Evolutionary conservation across 768 basidiomycete species (phyloP), one percentile per base, ranked within the genome.

Genomic region (Mycena alexandri): DNA sequence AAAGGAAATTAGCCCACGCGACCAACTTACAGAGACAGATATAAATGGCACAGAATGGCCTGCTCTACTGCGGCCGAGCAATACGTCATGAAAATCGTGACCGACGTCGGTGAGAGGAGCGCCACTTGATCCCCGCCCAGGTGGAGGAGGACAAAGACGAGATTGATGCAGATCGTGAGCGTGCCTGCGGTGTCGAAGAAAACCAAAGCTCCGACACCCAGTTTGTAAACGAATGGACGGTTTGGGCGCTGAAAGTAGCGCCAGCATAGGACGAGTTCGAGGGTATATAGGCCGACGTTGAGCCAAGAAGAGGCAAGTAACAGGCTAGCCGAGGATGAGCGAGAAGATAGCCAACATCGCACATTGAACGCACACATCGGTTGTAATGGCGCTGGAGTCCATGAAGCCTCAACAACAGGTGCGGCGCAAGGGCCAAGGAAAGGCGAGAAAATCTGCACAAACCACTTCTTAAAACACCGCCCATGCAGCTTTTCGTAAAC

Each of bases 1-100:
- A 42, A 21, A 24, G 14, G 19, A 25, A 13, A 14, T 17, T 19
- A n/a, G n/a, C 22, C 21, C 17, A n/a, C 24, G 8, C 22, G 13
- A 42, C 22, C 14, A 19, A 64, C 54, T 55, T 47, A 64, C 63
- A 64, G 33, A 17, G 55, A 16, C 19, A 34, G 51, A 17, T 42
- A 64, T 25, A 64, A 44, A 43, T 58, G 48, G 33, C 53, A 55
- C 10, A 63, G 17, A 29, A 63, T 38, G 3, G 53, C 36, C 24
- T 63, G 62, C 44, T 54, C 62, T 3, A 63, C 50, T 17, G 62
- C 62, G 6, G 62, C 62, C 12, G 62, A 22, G 22, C 43, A 54
- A 25, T 46, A 63, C 33, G 62, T 56, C 44, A 48, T 34, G 16
- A 55, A 36, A 9, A 63, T 56, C 16, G 14, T 13, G 13, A 63